Evolutionary conservation across 163 green algal species (phyloP).

Genomic region (Scenedesmus sp.): DNA sequence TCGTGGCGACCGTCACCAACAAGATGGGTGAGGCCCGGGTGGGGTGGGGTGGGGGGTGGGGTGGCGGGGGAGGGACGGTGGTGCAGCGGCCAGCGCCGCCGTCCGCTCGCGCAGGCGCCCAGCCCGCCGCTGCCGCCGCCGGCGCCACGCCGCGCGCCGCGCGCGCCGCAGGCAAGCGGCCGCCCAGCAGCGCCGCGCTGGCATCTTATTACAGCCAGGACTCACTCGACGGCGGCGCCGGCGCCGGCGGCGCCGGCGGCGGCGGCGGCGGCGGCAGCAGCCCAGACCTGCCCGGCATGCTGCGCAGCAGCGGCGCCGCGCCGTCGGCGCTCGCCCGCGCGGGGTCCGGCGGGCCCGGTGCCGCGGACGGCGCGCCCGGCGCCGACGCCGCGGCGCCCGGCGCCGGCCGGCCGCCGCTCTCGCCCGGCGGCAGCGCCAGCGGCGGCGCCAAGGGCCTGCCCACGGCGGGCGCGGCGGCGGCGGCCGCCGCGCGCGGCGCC

Average conservation of each 20-base stretch:
- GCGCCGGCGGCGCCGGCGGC: background rate
- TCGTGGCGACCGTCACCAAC: constrained; percentile 46
- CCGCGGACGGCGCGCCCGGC: too few species aligned
- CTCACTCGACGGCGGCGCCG: constrained; percentile 16
- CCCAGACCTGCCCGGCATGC: background rate
- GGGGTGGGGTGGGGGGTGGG: background rate
- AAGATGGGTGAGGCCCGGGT: constrained; percentile 34
- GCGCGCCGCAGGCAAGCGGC: constrained; percentile 33
- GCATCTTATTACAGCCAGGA: constrained; percentile 23
- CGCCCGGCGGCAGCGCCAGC: constrained; percentile 20
- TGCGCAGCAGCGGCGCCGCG: background rate
- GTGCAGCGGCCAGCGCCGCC: background rate
- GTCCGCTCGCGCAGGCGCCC: too few species aligned
- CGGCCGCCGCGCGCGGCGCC: background rate
- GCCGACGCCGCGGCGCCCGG: too few species aligned
- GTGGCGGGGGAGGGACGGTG: background rate
- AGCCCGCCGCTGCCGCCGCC: too few species aligned
- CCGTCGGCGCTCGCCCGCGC: background rate
- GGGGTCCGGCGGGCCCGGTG: too few species aligned
- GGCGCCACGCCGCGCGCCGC: too few species aligned
- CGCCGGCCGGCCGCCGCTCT: background rate
- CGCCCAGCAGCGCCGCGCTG: background rate
- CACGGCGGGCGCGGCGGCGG: constrained; percentile 9
- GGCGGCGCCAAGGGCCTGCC: constrained; percentile 2
- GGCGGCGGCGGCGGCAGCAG: constrained; percentile 39